Evolutionary conservation across 371 early-diverging fungal genomes (phyloP).

Genomic region (Mortierella sp.): DNA sequence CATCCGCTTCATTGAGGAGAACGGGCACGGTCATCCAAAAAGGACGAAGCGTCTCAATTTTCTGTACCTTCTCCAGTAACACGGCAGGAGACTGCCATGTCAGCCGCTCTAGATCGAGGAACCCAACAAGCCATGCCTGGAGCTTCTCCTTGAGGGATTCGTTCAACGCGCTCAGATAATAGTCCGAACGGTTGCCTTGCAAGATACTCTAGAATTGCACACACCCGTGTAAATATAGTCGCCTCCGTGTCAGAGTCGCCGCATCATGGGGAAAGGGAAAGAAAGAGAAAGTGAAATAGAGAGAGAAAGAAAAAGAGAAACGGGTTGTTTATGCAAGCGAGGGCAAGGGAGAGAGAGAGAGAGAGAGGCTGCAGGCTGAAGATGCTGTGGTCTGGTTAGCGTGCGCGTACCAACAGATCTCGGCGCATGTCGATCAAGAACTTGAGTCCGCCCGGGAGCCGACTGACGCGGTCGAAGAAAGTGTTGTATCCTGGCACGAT

Average conservation of each 20-base stretch:
- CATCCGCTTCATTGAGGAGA: too few species aligned
- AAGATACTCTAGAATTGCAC: slow-evolving; percentile 25
- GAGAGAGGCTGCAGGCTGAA: too few species aligned
- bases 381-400: too few species aligned
- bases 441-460: slow-evolving; percentile 79
- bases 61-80: slow-evolving; percentile 77
- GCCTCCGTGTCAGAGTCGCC: too few species aligned
- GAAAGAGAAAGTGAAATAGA: slow-evolving; percentile 2
- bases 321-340: too few species aligned
- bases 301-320: too few species aligned
- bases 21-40: too few species aligned
- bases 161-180: slow-evolving; percentile 60
- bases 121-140: slow-evolving; percentile 73
- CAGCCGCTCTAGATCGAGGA: slow-evolving; percentile 76
- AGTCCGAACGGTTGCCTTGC: slow-evolving; percentile 37
- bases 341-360: too few species aligned
- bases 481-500: slow-evolving; percentile 70
- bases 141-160: slow-evolving; percentile 69
- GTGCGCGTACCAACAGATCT: slow-evolving; percentile 67
- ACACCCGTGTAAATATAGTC: too few species aligned
- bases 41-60: neutral
- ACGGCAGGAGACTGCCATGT: slow-evolving; percentile 83
- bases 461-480: slow-evolving; percentile 78
- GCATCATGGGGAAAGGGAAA: slow-evolving; percentile 3
- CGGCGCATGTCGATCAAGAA: slow-evolving; percentile 79